These are phyloP conservation scores for Dalechampia spathulata DNA, from an alignment of 441 rosid genomes.

Conservation along the genomic window DNA sequence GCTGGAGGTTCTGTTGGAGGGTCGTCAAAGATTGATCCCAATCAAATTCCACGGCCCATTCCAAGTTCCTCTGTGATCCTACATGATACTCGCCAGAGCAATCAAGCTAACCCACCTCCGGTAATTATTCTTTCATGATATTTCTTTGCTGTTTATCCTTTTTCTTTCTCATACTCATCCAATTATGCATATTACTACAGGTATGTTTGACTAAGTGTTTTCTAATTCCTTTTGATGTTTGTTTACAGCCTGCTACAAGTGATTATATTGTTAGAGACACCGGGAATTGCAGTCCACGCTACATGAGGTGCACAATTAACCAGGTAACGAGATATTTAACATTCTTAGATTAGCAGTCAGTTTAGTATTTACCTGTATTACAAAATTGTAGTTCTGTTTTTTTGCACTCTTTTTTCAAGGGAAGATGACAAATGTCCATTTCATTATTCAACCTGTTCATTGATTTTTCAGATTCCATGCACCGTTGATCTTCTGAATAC, in stretches of 20 bases:
- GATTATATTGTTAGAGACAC: conserved; percentile 64
- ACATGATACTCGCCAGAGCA: conserved; percentile 50
- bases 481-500: conserved; percentile 70
- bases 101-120: conserved; percentile 64
- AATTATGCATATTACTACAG: not conserved
- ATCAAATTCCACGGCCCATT: conserved; percentile 60
- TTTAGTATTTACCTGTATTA: not conserved
- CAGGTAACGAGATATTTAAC: conserved; percentile 38
- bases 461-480: conserved; percentile 59
- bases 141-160: not conserved
- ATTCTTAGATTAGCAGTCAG: not conserved
- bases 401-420: not conserved
- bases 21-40: conserved; percentile 54
- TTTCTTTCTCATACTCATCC: not conserved
- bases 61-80: conserved; percentile 36
- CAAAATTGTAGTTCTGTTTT: not conserved
- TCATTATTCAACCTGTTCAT: conserved; percentile 6
- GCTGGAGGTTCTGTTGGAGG: conserved; percentile 40
- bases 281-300: conserved; percentile 71
- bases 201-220: conserved; percentile 1
- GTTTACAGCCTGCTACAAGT: conserved; percentile 52
- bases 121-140: conserved; percentile 23
- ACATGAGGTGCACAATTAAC: conserved; percentile 78
- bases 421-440: no score
- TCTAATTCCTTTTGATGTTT: conserved; percentile 8